phyloP scores from a whole-genome alignment of 768 basidiomycete genomes.

The Xerocomus potaroensis region DNA sequence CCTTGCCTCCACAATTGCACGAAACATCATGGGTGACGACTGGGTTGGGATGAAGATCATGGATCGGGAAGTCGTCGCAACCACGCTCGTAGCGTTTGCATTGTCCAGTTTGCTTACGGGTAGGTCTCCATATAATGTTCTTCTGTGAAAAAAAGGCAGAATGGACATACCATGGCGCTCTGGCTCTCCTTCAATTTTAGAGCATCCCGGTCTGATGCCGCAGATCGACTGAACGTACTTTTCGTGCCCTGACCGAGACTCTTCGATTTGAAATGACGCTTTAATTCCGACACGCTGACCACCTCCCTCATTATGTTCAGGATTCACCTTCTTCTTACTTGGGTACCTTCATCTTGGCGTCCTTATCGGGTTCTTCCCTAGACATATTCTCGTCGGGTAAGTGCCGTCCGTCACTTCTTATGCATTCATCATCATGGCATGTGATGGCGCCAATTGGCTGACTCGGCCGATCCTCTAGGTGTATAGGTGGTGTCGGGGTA shows the following conservation, averaged over 20 bases:
- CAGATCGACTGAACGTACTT: slow-evolving; percentile 1
- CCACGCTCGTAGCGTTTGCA: slow-evolving; percentile 85
- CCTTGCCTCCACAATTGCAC: slow-evolving; percentile 71
- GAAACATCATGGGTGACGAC: slow-evolving; percentile 41
- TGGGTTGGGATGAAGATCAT: slow-evolving; percentile 47
- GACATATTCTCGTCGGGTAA: slow-evolving; percentile 94
- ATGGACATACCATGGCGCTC: background rate
- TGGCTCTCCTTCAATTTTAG: background rate
- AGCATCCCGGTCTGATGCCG: background rate
- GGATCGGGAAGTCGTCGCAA: slow-evolving; percentile 75
- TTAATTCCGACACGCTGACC: slow-evolving; percentile 6
- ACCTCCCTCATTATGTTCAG: slow-evolving; percentile 2
- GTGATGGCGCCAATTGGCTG: background rate
- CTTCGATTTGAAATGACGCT: slow-evolving; percentile 9
- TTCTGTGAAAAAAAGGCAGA: background rate
- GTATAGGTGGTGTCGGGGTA: slow-evolving; percentile 93
- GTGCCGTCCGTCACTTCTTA: slow-evolving; percentile 23
- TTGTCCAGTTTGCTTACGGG: slow-evolving; percentile 87
- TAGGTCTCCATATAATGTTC: slow-evolving; percentile 23
- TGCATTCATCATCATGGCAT: background rate
- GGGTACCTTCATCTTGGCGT: slow-evolving; percentile 80
- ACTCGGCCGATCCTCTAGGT: slow-evolving; percentile 33
- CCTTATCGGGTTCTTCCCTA: slow-evolving; percentile 91
- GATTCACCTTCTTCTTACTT: slow-evolving; percentile 77
- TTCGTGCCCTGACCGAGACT: slow-evolving; percentile 1